These are phyloP conservation scores for Hyphopichia buzzinii DNA, from an alignment of 1,139 yeast genomes.

Conservation along the genomic window DNA sequence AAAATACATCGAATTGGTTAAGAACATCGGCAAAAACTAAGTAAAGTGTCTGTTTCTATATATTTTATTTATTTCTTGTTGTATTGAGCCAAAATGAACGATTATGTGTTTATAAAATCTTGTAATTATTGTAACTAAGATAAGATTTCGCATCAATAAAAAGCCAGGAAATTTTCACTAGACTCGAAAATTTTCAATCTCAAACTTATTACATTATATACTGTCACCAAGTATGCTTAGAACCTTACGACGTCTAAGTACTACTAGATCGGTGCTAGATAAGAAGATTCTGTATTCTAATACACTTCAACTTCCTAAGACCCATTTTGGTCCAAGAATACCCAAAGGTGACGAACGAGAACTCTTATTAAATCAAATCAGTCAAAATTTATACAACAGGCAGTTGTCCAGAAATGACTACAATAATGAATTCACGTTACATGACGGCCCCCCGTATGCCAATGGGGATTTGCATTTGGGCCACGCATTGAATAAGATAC, in stretches of 20 bases:
- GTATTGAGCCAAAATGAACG: background rate
- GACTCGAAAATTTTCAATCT: too few relatives aligned
- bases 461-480: slow-evolving; percentile 93
- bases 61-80: background rate
- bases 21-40: slow-evolving; percentile 31
- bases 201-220: too few relatives aligned
- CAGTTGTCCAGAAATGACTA: slow-evolving; percentile 20
- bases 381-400: slow-evolving; percentile 35
- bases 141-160: too few relatives aligned
- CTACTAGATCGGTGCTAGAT: background rate
- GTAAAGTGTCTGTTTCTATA: slow-evolving; percentile 1
- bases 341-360: slow-evolving; percentile 30
- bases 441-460: slow-evolving; percentile 99
- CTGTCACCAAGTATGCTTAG: background rate
- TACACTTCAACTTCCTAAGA: slow-evolving; percentile 41
- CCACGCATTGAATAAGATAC: slow-evolving; percentile 84
- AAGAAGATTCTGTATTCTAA: slow-evolving; percentile 21
- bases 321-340: slow-evolving; percentile 40
- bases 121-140: too few relatives aligned
- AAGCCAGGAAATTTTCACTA: background rate
- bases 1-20: slow-evolving; percentile 62
- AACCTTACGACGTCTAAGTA: background rate
- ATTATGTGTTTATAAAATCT: background rate
- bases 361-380: slow-evolving; percentile 24
- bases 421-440: slow-evolving; percentile 59